Evolutionary conservation across 2,329 filamentous ascomycete genomes (phyloP).

Genomic region (Aureobasidium mangrovei): DNA sequence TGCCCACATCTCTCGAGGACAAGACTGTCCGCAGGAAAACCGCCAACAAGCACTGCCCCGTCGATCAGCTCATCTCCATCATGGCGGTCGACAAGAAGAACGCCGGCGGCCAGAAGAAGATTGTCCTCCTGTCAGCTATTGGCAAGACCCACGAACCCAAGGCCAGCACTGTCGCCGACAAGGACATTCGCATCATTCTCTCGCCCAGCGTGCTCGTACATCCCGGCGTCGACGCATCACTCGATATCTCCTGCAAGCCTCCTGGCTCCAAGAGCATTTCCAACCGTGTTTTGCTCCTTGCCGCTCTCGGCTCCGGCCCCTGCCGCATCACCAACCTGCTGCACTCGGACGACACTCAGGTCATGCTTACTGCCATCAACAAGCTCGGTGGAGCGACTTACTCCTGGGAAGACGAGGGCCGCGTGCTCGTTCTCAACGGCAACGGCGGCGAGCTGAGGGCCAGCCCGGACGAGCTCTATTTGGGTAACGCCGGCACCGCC

Average conservation of each 20-base stretch:
- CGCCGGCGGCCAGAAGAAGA: constrained; percentile 87
- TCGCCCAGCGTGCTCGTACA: constrained; percentile 68
- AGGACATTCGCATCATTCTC: constrained; percentile 71
- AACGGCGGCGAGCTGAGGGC: constrained; percentile 81
- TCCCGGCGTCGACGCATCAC: constrained; percentile 57
- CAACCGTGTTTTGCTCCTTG: constrained; percentile 87
- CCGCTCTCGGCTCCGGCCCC: constrained; percentile 75
- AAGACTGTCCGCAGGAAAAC: constrained; percentile 73
- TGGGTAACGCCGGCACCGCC: constrained; percentile 93
- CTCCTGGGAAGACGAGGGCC: constrained; percentile 90
- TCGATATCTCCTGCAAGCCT: constrained; percentile 69
- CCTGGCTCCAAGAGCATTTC: constrained; percentile 98
- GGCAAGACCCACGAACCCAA: constrained; percentile 79
- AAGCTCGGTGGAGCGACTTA: constrained; percentile 80
- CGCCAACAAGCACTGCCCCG: constrained; percentile 77
- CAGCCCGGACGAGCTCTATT: constrained; percentile 68
- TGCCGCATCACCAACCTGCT: constrained; percentile 87
- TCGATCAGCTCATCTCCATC: constrained; percentile 76
- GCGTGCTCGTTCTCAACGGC: constrained; percentile 78
- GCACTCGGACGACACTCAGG: constrained; percentile 94
- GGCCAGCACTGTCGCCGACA: constrained; percentile 82
- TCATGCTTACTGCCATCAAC: constrained; percentile 88
- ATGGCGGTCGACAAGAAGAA: constrained; percentile 99
- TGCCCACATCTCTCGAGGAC: constrained; percentile 79
- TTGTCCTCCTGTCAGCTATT: constrained; percentile 84